These are phyloP conservation scores for Prunus padus DNA, from an alignment of 306 rosid species.

Conservation along the genomic window DNA sequence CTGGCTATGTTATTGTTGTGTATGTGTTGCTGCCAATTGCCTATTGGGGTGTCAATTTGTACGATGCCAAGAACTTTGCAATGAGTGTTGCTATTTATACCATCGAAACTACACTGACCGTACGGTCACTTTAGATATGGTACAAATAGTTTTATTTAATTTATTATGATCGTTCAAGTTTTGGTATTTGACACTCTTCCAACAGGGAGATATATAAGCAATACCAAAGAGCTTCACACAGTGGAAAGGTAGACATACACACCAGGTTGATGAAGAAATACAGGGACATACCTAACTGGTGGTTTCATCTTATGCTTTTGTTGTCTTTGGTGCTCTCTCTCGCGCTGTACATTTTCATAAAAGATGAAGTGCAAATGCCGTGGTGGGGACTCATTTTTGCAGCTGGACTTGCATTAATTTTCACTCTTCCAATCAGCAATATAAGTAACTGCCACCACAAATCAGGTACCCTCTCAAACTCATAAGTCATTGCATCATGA, in stretches of 20 bases:
- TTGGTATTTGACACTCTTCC: background rate
- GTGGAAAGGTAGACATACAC: conserved; percentile 65
- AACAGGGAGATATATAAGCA: conserved; percentile 67
- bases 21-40: conserved; percentile 27
- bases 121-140: no score
- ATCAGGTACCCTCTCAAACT: conserved; percentile 25
- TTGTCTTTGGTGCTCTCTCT: conserved; percentile 50
- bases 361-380: conserved; percentile 38
- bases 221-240: conserved; percentile 44
- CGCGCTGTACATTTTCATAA: conserved; percentile 37
- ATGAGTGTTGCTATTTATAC: conserved; percentile 3
- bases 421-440: conserved; percentile 44
- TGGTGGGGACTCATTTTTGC: conserved; percentile 42
- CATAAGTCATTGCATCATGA: background rate
- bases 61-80: conserved; percentile 30
- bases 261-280: conserved; percentile 66
- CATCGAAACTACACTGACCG: background rate
- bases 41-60: conserved; percentile 36
- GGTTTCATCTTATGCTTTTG: conserved; percentile 57
- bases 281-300: conserved; percentile 77
- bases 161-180: no score
- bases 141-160: no score
- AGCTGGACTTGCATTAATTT: conserved; percentile 30
- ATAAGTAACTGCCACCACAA: conserved; percentile 48
- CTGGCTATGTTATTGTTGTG: conserved; percentile 27